These are phyloP conservation scores for Lactifluus volemus DNA, from an alignment of 768 basidiomycete genomes.

Conservation along the genomic window DNA sequence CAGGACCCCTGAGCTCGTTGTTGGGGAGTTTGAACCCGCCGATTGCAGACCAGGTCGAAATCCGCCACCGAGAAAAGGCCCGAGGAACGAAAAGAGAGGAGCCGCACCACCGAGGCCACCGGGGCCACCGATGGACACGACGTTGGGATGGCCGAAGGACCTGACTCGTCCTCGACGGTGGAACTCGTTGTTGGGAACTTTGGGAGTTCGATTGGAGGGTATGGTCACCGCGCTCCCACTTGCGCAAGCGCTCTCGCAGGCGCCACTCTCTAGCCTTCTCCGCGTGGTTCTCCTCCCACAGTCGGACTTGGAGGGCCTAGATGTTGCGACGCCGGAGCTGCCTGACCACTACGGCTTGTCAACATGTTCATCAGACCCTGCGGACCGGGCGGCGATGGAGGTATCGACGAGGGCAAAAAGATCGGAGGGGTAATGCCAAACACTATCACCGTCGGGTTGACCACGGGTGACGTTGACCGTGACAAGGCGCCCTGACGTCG, in stretches of 20 bases:
- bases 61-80: slow-evolving; percentile 19
- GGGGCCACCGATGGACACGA: slow-evolving; percentile 42
- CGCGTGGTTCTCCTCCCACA: slow-evolving; percentile 63
- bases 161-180: slow-evolving; percentile 31
- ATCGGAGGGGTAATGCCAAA: slow-evolving; percentile 82
- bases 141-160: slow-evolving; percentile 26
- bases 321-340: slow-evolving; percentile 26
- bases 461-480: slow-evolving; percentile 48
- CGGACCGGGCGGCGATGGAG: slow-evolving; percentile 23
- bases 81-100: slow-evolving; percentile 30
- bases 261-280: slow-evolving; percentile 64
- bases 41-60: slow-evolving; percentile 19
- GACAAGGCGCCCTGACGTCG: slow-evolving; percentile 60
- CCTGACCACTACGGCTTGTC: slow-evolving; percentile 34
- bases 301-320: slow-evolving; percentile 36
- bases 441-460: slow-evolving; percentile 71
- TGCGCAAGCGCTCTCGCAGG: slow-evolving; percentile 57
- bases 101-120: slow-evolving; percentile 28
- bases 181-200: slow-evolving; percentile 31
- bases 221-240: slow-evolving; percentile 62
- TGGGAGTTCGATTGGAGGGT: slow-evolving; percentile 58
- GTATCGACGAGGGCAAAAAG: slow-evolving; percentile 34
- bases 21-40: slow-evolving; percentile 9
- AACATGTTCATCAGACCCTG: slow-evolving; percentile 37
- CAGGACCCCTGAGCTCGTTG: slow-evolving; percentile 41